Evolutionary conservation across 495 filamentous ascomycete genomes (phyloP).

Genomic region (Penicillium pancosmium): DNA sequence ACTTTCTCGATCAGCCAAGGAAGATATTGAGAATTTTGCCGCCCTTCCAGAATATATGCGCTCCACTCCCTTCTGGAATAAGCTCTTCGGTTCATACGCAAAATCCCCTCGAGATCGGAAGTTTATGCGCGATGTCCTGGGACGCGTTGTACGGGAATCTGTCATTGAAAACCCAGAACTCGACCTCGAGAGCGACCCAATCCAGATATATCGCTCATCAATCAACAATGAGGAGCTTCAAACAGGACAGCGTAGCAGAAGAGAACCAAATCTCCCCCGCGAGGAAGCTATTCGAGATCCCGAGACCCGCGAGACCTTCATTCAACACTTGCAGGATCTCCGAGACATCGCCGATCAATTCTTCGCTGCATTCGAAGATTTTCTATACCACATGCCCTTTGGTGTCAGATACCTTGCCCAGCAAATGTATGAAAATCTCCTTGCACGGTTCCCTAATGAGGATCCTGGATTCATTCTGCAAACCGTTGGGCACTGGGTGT

Average conservation of each 20-base stretch:
- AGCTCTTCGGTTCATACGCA: conserved; percentile 82
- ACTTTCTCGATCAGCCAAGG: conserved; percentile 76
- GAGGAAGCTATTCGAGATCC: conserved; percentile 92
- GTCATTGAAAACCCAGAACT: conserved; percentile 89
- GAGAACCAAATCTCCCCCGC: conserved; percentile 78
- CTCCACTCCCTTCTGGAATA: conserved; percentile 91
- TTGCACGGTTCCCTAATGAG: conserved; percentile 76
- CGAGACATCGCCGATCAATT: conserved; percentile 92
- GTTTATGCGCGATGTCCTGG: conserved; percentile 83
- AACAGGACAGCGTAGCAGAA: conserved; percentile 79
- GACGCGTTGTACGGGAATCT: conserved; percentile 79
- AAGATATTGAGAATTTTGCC: conserved; percentile 77
- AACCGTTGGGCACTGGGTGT: conserved; percentile 85
- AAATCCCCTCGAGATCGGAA: conserved; percentile 92
- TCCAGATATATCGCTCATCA: conserved; percentile 93
- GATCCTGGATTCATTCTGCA: conserved; percentile 77
- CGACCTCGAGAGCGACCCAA: conserved; percentile 94
- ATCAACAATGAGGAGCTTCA: conserved; percentile 97
- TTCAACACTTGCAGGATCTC: conserved; percentile 89
- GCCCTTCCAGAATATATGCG: conserved; percentile 83
- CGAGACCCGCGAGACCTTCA: conserved; percentile 89
- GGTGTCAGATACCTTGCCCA: conserved; percentile 87
- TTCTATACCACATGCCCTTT: conserved; percentile 86
- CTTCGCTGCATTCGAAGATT: conserved; percentile 77
- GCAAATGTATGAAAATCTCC: conserved; percentile 79